Evolutionary conservation across 2,329 filamentous ascomycete genomes (phyloP), one percentile per base, ranked within the genome.

Genomic region (Blastomyces parvus): DNA sequence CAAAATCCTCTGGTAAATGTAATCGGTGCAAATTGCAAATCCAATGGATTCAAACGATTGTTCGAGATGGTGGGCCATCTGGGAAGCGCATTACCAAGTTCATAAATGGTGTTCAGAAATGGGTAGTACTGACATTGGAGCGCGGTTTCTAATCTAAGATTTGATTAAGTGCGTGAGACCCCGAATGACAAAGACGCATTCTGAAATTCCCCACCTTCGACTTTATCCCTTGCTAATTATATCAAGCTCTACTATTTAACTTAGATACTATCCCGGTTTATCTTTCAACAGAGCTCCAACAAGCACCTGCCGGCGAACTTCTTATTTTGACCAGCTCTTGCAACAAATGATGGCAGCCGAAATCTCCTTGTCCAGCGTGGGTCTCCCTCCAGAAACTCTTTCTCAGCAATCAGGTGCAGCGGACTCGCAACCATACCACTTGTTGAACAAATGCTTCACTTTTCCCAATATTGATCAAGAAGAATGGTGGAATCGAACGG

Each of bases 401-500:
- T 25, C 46, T 3, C 46, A 48, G 46, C 8, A 22, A 25, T 48
- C 46, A 11, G 6, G 7, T 3, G 8, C 19, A 46, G 7, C n/a
- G 7, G 44, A 22, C 17, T 59, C 56, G 17, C 36, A 17, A 14
- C 19, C 59, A 19, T 61, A 52, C 44, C n/a, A 36, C 17, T 11
- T 52, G 14, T 44, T 61, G 13, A 61, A 38, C 36, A 57, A 60
- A n/a, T 50, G 36, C 52, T 22, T 63, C 19, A 48, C n/a, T 19
- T 65, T 66, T 36, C 33, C 50, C n/a, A 62, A 64, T 46, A 52
- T 65, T 3, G 61, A 65, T 40, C 62, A 70, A 42, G 36, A 58
- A 36, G 44, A 61, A 11, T 70, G 68, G 69, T 70, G 69, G 68
- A 55, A 68, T 25, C 67, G 64, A n/a, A 66, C 62, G 14, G 68